phyloP scores from a whole-genome alignment of 2,329 filamentous ascomycete genomes.

The Teratosphaeria gauchensis region DNA sequence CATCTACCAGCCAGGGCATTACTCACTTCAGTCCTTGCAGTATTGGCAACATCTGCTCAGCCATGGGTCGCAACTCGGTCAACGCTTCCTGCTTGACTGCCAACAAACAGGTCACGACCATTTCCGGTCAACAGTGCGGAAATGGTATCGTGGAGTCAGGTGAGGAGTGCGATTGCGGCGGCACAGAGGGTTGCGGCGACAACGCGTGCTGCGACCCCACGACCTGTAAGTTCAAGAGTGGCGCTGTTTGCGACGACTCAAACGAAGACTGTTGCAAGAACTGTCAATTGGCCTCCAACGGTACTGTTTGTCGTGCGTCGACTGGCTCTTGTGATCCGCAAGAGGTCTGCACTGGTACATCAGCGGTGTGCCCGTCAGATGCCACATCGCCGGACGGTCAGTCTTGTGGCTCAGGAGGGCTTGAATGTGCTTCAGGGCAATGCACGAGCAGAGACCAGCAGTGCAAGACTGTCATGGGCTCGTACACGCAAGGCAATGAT shows the following conservation, averaged over 20 bases:
- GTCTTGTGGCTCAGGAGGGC: slow-evolving; percentile 54
- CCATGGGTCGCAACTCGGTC: slow-evolving; percentile 66
- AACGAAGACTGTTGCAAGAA: slow-evolving; percentile 76
- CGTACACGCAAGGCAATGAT: slow-evolving; percentile 61
- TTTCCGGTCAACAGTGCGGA: slow-evolving; percentile 77
- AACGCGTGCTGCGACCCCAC: slow-evolving; percentile 76
- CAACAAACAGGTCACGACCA: slow-evolving; percentile 73
- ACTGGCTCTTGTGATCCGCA: slow-evolving; percentile 75
- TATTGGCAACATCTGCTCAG: slow-evolving; percentile 88
- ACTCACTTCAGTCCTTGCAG: slow-evolving; percentile 77
- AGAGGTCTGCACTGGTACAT: slow-evolving; percentile 69
- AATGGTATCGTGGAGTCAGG: slow-evolving; percentile 94
- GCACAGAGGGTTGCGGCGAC: slow-evolving; percentile 56
- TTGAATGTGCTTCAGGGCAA: slow-evolving; percentile 82
- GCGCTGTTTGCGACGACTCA: slow-evolving; percentile 69
- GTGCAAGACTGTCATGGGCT: slow-evolving; percentile 76
- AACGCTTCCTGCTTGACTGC: slow-evolving; percentile 69
- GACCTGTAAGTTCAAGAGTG: slow-evolving; percentile 74
- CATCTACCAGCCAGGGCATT: slow-evolving; percentile 65
- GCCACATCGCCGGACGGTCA: slow-evolving; percentile 58
- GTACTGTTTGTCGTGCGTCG: slow-evolving; percentile 68
- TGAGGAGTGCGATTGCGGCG: slow-evolving; percentile 94
- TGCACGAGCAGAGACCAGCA: slow-evolving; percentile 88
- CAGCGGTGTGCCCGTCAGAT: slow-evolving; percentile 66
- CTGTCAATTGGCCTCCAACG: slow-evolving; percentile 58